These are phyloP conservation scores for Yarrowia sp. DNA, from an alignment of 805 yeast species.

Conservation along the genomic window DNA sequence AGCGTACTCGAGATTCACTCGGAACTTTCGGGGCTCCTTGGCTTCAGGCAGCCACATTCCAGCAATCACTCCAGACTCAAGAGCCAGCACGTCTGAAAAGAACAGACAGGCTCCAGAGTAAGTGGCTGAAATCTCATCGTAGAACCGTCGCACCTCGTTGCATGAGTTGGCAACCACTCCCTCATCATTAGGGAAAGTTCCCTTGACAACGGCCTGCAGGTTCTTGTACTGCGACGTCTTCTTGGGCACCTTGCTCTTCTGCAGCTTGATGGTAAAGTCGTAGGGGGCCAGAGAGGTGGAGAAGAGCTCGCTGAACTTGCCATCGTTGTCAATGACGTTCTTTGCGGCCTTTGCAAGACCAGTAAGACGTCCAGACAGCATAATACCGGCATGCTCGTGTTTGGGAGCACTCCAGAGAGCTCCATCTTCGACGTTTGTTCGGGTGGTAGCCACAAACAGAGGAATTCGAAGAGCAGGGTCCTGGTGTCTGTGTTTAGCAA, in stretches of 20 bases:
- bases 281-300: slow-evolving; percentile 82
- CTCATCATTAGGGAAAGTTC: slow-evolving; percentile 39
- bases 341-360: slow-evolving; percentile 78
- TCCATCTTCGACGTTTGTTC: slow-evolving; percentile 55
- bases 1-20: slow-evolving; percentile 75
- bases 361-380: slow-evolving; percentile 84
- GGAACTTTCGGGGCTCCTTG: slow-evolving; percentile 62
- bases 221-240: slow-evolving; percentile 42
- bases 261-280: slow-evolving; percentile 70
- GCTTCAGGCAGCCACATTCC: slow-evolving; percentile 78
- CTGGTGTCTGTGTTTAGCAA: slow-evolving; percentile 61
- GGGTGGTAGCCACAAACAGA: slow-evolving; percentile 70
- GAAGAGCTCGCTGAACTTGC: slow-evolving; percentile 47
- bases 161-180: slow-evolving; percentile 45
- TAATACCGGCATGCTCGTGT: slow-evolving; percentile 51
- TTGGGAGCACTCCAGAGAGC: slow-evolving; percentile 69
- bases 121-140: slow-evolving; percentile 57
- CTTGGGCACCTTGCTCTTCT: slow-evolving; percentile 43
- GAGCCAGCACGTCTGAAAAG: slow-evolving; percentile 55
- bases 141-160: slow-evolving; percentile 63
- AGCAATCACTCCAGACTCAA: slow-evolving; percentile 52
- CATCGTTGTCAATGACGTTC: slow-evolving; percentile 34
- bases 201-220: slow-evolving; percentile 44
- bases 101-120: slow-evolving; percentile 69
- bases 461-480: slow-evolving; percentile 86